phyloP scores from a whole-genome alignment of 225 moss, liverwort and hornwort species.

The Sphagnum tenellum region DNA sequence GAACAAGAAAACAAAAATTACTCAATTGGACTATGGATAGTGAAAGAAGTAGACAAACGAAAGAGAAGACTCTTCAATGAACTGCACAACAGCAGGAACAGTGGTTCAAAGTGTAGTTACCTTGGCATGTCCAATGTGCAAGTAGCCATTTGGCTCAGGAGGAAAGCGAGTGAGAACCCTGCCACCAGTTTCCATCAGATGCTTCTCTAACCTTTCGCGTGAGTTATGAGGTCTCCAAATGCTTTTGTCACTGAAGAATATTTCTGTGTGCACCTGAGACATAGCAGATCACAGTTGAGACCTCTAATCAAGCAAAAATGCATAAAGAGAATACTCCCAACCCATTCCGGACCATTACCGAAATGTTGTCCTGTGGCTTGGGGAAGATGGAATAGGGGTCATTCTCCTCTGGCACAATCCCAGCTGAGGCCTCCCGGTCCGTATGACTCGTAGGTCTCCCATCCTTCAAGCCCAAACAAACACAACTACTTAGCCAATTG shows the following conservation, averaged over 20 bases:
- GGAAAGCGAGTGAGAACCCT: constrained; percentile 78
- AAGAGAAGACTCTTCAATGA: not conserved
- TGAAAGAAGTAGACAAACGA: too few species aligned
- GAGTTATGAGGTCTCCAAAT: constrained; percentile 79
- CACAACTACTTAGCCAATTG: too few species aligned
- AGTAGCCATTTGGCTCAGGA: constrained; percentile 93
- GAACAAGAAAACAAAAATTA: too few species aligned
- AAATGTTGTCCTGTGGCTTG: constrained; percentile 74
- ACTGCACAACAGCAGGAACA: not conserved
- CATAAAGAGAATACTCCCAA: not conserved
- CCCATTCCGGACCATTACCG: constrained; percentile 19
- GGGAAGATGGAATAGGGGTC: constrained; percentile 89
- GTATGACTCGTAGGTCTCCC: not conserved
- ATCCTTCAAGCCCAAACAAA: too few species aligned
- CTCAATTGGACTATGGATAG: too few species aligned
- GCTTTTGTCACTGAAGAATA: constrained; percentile 78
- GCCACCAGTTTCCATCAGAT: constrained; percentile 64
- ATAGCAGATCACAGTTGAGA: too few species aligned
- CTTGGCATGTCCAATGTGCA: constrained; percentile 99
- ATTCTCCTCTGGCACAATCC: constrained; percentile 48
- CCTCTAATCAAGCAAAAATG: too few species aligned
- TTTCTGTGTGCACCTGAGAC: constrained; percentile 73
- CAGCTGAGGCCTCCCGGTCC: constrained; percentile 18
- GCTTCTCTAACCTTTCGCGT: constrained; percentile 66
- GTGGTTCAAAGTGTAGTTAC: constrained; percentile 8